phyloP scores from a whole-genome alignment of 2,329 filamentous ascomycete species.

The Ascochyta lentis region DNA sequence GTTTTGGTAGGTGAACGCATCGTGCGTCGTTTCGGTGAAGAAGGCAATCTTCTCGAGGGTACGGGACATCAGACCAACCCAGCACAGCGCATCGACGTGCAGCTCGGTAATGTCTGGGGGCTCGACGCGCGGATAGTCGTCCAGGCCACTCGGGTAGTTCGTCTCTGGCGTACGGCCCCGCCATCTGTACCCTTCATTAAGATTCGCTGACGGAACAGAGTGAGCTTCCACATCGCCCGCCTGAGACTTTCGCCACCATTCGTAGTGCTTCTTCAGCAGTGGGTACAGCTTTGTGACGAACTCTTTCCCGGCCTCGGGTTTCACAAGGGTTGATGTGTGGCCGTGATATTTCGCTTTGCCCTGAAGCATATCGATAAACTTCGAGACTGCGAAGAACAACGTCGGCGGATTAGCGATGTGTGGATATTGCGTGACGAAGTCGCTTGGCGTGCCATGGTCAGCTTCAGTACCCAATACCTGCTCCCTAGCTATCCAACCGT shows the following conservation, averaged over 20 bases:
- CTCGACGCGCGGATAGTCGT: constrained; percentile 91
- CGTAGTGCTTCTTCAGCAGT: constrained; percentile 84
- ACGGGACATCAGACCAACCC: constrained; percentile 93
- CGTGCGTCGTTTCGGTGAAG: constrained; percentile 73
- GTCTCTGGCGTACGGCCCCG: constrained; percentile 82
- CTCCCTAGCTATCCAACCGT: constrained; percentile 95
- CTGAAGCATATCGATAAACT: constrained; percentile 67
- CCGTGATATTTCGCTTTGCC: constrained; percentile 58
- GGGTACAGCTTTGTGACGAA: constrained; percentile 82
- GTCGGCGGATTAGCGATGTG: constrained; percentile 97
- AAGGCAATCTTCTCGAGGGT: constrained; percentile 78
- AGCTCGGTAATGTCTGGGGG: constrained; percentile 92
- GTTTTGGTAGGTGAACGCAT: constrained; percentile 71
- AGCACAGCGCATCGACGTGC: constrained; percentile 89
- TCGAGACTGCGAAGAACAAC: constrained; percentile 83
- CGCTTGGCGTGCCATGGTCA: constrained; percentile 83
- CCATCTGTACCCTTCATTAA: constrained; percentile 89
- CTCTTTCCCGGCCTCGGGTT: constrained; percentile 68
- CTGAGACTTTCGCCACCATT: constrained; percentile 93
- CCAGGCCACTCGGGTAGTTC: constrained; percentile 85
- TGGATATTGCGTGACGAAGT: constrained; percentile 92
- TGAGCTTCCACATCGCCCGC: constrained; percentile 66
- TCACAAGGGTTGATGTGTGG: constrained; percentile 62
- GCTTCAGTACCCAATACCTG: constrained; percentile 91
- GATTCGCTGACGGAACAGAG: constrained; percentile 32